Conservation (phyloP, 2,329 filamentous ascomycete genomes). For the Diaporthe citrichinensis region DNA sequence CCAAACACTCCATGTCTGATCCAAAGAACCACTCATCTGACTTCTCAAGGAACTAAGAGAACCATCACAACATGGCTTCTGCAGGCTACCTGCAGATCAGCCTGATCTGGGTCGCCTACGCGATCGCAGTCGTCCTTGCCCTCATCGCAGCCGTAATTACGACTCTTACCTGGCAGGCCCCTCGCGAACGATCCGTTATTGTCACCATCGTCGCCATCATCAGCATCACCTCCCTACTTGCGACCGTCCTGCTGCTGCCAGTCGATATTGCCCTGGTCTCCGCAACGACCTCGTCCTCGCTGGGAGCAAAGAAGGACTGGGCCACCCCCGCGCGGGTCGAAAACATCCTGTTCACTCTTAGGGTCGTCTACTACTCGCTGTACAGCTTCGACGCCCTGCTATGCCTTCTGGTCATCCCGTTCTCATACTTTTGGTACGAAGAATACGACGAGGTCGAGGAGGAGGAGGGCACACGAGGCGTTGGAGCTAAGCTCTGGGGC, state of each 20-base stretch:
- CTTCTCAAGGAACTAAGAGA: neutral
- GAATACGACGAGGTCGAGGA: constrained; percentile 94
- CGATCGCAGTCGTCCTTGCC: constrained; percentile 82
- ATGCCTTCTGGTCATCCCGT: constrained; percentile 91
- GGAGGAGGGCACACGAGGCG: constrained; percentile 82
- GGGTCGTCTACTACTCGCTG: constrained; percentile 91
- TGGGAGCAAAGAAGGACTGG: constrained; percentile 94
- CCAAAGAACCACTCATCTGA: neutral
- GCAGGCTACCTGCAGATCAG: constrained; percentile 83
- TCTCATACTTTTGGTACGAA: constrained; percentile 98
- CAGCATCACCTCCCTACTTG: constrained; percentile 88
- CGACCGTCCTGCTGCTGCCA: constrained; percentile 91
- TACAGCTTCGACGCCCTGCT: constrained; percentile 93
- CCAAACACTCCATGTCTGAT: neutral
- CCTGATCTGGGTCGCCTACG: constrained; percentile 96
- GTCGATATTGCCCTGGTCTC: constrained; percentile 97
- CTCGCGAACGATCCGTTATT: constrained; percentile 84
- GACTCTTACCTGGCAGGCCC: constrained; percentile 91
- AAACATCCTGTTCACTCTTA: constrained; percentile 83
- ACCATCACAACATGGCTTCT: constrained; percentile 40
- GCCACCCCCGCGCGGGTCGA: constrained; percentile 86
- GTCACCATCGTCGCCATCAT: constrained; percentile 90
- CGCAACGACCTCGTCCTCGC: constrained; percentile 81
- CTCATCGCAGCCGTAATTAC: constrained; percentile 85
- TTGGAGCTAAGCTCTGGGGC: constrained; percentile 80